These are phyloP conservation scores for Psilocybe tampanensis DNA, from an alignment of 768 basidiomycete genomes.

Conservation along the genomic window DNA sequence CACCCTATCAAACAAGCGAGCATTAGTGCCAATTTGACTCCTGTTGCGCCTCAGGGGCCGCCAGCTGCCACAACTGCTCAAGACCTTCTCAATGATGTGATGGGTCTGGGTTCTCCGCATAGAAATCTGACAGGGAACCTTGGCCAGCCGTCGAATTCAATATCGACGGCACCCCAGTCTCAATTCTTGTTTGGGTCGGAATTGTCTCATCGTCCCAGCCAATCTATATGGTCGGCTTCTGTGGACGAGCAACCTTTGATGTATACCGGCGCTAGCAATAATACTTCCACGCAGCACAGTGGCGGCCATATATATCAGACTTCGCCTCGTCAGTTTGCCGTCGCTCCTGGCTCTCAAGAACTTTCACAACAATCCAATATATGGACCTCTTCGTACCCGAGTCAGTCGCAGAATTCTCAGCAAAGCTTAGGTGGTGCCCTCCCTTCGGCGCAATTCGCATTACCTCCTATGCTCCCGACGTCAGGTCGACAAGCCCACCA, in stretches of 20 bases:
- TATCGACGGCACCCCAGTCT: conserved; percentile 39
- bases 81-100: conserved; percentile 63
- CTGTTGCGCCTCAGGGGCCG: conserved; percentile 21
- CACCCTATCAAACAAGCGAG: conserved; percentile 18
- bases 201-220: conserved; percentile 39
- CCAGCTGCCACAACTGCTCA: conserved; percentile 57
- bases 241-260: conserved; percentile 49
- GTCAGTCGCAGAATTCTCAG: conserved; percentile 32
- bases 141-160: conserved; percentile 10
- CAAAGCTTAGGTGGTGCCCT: conserved; percentile 25
- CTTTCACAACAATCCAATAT: conserved; percentile 34
- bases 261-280: conserved; percentile 25
- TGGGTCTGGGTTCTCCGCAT: conserved; percentile 33
- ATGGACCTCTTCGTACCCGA: conserved; percentile 36
- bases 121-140: conserved; percentile 11
- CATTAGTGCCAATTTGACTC: conserved; percentile 13
- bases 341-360: conserved; percentile 24
- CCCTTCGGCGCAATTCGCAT: conserved; percentile 23
- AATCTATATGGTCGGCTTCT: conserved; percentile 71
- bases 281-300: conserved; percentile 12
- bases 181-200: conserved; percentile 57
- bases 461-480: conserved; percentile 13
- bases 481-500: conserved; percentile 24
- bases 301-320: conserved; percentile 33
- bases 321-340: conserved; percentile 28